Evolutionary conservation across 2,329 filamentous ascomycete species (phyloP).

Genomic region (Ceratocystis cacaofunesta): DNA sequence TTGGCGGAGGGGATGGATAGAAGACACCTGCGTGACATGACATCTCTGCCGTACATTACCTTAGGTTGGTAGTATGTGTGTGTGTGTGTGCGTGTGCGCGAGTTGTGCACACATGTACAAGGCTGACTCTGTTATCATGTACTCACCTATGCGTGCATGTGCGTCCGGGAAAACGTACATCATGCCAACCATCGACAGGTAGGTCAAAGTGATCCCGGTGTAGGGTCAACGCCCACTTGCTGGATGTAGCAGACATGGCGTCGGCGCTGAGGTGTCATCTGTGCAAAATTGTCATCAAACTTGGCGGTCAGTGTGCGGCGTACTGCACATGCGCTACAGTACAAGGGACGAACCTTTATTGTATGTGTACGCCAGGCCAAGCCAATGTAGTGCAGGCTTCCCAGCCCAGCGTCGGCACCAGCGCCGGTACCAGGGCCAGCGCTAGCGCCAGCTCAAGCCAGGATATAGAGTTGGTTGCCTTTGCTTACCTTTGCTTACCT

Average conservation of each 20-base stretch:
- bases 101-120: too few relatives aligned
- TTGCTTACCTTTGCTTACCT: background rate
- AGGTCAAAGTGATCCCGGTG: background rate
- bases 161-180: too few relatives aligned
- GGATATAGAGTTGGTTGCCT: background rate
- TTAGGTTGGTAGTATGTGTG: too few relatives aligned
- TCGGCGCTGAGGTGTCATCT: background rate
- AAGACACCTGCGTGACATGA: too few relatives aligned
- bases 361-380: background rate
- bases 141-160: too few relatives aligned
- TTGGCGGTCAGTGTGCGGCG: background rate
- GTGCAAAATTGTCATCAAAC: background rate
- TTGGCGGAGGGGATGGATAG: background rate
- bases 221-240: too few relatives aligned
- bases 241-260: background rate
- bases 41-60: too few relatives aligned
- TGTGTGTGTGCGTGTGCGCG: background rate
- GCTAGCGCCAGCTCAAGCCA: background rate
- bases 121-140: background rate
- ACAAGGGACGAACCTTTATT: background rate
- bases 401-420: too few relatives aligned
- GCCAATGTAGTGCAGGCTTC: background rate
- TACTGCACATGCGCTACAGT: background rate
- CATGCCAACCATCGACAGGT: background rate
- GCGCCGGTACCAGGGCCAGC: too few relatives aligned